These are phyloP conservation scores for Amniculicola lignicola DNA, from an alignment of 495 filamentous ascomycete species.

Conservation along the genomic window DNA sequence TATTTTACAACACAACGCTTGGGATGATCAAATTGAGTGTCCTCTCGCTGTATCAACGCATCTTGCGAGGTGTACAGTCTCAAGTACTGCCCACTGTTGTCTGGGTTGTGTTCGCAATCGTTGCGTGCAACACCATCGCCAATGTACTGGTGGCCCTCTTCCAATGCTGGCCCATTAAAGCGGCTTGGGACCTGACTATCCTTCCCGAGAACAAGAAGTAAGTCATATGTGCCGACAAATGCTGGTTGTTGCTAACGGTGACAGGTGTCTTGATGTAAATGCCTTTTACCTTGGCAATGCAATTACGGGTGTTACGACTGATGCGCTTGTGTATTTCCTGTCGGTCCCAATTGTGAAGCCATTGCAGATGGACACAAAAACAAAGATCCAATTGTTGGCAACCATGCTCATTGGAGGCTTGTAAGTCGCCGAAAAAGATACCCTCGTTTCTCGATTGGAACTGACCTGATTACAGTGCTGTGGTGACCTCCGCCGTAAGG, in stretches of 20 bases:
- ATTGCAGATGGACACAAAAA: constrained; percentile 8
- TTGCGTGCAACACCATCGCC: constrained; percentile 6
- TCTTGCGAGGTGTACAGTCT: constrained; percentile 10
- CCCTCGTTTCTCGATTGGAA: background rate
- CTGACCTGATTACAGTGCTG: background rate
- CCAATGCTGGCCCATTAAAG: constrained; percentile 20
- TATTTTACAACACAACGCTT: constrained; percentile 20
- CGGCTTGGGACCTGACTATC: constrained; percentile 11
- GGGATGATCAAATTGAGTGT: constrained; percentile 23
- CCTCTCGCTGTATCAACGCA: constrained; percentile 14
- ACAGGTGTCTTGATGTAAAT: constrained; percentile 16
- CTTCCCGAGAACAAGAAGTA: constrained; percentile 1
- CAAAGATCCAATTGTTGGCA: constrained; percentile 10
- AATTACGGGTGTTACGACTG: constrained; percentile 9
- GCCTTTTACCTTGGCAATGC: constrained; percentile 17
- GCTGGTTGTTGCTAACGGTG: background rate
- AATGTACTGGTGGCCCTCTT: constrained; percentile 11
- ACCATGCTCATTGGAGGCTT: constrained; percentile 17
- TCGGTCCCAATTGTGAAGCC: constrained; percentile 16
- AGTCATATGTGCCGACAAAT: background rate
- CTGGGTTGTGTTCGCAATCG: constrained; percentile 7
- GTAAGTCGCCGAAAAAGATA: background rate
- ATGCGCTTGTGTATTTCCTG: constrained; percentile 12
- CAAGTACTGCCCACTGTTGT: constrained; percentile 1
- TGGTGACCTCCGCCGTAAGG: constrained; percentile 14